Evolutionary conservation across 352 stramenopile species (phyloP).

Genomic region (Phytopythium sindhum): DNA sequence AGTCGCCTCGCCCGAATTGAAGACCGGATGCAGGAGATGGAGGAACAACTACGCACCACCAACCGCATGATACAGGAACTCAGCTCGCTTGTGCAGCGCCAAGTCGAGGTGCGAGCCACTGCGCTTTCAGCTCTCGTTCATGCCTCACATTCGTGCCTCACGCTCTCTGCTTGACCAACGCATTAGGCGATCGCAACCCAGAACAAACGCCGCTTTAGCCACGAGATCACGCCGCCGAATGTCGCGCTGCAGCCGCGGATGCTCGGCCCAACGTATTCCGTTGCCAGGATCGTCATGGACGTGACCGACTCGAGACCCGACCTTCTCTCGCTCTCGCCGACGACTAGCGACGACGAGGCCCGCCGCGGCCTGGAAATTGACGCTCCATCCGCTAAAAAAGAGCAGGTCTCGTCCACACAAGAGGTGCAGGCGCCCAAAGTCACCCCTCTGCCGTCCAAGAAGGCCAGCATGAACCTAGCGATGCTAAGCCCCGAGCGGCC

Average conservation of each 20-base stretch:
- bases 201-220: not conserved
- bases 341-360: not conserved
- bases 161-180: not conserved
- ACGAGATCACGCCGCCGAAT: not conserved
- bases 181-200: not conserved
- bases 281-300: constrained; percentile 2
- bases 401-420: not conserved
- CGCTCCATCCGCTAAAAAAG: not conserved
- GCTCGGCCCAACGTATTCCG: not conserved
- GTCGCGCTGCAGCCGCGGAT: not conserved
- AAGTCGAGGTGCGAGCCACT: constrained; percentile 33
- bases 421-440: not conserved
- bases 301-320: not conserved
- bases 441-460: constrained; percentile 10
- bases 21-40: constrained; percentile 35
- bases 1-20: constrained; percentile 31
- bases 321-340: not conserved
- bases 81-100: constrained; percentile 38
- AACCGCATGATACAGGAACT: constrained; percentile 54
- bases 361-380: not conserved
- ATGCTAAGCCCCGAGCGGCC: constrained; percentile 13
- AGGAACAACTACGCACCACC: constrained; percentile 33
- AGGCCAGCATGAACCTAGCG: constrained; percentile 21
- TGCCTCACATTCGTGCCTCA: not conserved
- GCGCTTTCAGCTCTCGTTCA: not conserved